Conservation (phyloP, 805 yeast genomes). For the Ogataea glucozyma region DNA sequence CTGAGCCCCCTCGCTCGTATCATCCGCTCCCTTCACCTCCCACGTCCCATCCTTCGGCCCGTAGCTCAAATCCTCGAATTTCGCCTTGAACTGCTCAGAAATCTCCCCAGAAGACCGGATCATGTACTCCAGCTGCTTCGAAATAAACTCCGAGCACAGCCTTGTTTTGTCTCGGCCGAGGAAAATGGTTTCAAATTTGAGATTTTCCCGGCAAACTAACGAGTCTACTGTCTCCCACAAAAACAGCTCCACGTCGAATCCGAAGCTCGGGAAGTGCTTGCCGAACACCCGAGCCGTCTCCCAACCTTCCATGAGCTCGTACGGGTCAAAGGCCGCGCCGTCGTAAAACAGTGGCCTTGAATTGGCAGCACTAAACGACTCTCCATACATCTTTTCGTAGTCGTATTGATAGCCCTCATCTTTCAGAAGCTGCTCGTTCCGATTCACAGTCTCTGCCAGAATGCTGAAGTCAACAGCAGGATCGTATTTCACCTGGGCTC, state of each 20-base stretch:
- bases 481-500: constrained; percentile 42
- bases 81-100: not conserved
- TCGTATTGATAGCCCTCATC: too few relatives aligned
- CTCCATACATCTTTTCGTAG: constrained; percentile 5
- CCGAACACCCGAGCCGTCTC: constrained; percentile 14
- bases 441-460: constrained; percentile 6
- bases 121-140: constrained; percentile 13
- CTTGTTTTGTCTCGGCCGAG: constrained; percentile 2
- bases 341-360: constrained; percentile 33
- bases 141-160: constrained; percentile 13
- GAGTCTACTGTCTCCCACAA: constrained; percentile 23
- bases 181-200: constrained; percentile 10
- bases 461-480: constrained; percentile 39
- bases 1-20: constrained; percentile 9
- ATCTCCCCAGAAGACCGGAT: constrained; percentile 5
- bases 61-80: not conserved
- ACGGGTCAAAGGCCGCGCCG: constrained; percentile 47
- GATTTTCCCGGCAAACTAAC: constrained; percentile 17
- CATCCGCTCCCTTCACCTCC: constrained; percentile 6
- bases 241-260: constrained; percentile 20
- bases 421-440: not conserved
- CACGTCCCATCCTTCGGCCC: not conserved
- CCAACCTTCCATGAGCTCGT: constrained; percentile 25
- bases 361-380: constrained; percentile 18
- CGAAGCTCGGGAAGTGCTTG: constrained; percentile 11